Conservation (phyloP, 2,329 filamentous ascomycete species). For the Aspergillus pseudoviridinutans region DNA sequence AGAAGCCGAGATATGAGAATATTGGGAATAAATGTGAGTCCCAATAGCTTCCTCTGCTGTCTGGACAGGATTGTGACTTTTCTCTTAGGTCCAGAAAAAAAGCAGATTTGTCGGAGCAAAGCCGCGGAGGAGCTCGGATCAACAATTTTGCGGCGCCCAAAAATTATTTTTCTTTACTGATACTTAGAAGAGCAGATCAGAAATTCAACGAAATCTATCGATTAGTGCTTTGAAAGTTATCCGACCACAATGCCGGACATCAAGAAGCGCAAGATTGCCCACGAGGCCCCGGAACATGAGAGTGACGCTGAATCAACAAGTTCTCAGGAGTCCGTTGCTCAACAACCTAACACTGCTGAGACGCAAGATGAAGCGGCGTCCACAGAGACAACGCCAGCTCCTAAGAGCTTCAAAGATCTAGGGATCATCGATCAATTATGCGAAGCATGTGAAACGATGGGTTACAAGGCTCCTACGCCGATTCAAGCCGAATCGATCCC, state of each 20-base stretch:
- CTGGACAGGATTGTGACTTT: conserved; percentile 19
- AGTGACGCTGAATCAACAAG: conserved; percentile 21
- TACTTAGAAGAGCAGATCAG: neutral
- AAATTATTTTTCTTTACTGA: conserved; percentile 25
- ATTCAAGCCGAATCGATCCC: conserved; percentile 88
- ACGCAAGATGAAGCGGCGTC: neutral
- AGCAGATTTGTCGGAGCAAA: conserved; percentile 23
- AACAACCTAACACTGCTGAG: conserved; percentile 6
- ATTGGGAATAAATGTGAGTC: conserved; percentile 3
- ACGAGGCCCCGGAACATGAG: conserved; percentile 18
- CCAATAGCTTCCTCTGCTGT: conserved; percentile 8
- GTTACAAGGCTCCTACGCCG: conserved; percentile 80
- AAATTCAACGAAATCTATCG: conserved; percentile 8
- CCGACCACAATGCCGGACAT: conserved; percentile 30
- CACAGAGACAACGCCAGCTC: neutral
- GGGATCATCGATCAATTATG: conserved; percentile 83
- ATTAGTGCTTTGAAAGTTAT: neutral
- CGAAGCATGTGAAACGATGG: conserved; percentile 77
- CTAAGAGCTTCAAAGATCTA: conserved; percentile 51
- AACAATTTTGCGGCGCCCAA: conserved; percentile 34
- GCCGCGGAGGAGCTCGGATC: conserved; percentile 31
- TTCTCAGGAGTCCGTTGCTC: conserved; percentile 12
- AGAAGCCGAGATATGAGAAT: conserved; percentile 1
- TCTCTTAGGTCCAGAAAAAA: conserved; percentile 35
- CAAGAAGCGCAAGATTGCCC: conserved; percentile 40